phyloP scores from a whole-genome alignment of 768 basidiomycete genomes.

The Serendipita indica region DNA sequence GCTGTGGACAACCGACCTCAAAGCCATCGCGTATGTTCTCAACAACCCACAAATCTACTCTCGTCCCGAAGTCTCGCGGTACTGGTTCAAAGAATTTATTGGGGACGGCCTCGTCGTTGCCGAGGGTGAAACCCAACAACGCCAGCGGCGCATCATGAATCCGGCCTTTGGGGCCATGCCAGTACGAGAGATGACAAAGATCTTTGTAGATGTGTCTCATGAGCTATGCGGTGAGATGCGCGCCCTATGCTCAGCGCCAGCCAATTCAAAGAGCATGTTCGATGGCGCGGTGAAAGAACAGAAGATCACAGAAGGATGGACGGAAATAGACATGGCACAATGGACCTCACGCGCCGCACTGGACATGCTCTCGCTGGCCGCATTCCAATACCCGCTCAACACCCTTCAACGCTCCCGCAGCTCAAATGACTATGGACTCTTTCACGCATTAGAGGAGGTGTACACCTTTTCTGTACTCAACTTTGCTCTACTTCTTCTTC shows the following conservation, averaged over 20 bases:
- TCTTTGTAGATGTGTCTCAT: neutral
- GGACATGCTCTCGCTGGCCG: neutral
- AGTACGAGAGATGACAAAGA: neutral
- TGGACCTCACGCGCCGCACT: neutral
- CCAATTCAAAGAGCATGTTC: neutral
- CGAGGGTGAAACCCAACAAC: constrained; percentile 8
- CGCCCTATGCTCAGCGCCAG: neutral
- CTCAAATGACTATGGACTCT: neutral
- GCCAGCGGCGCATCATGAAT: constrained; percentile 10
- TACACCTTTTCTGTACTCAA: neutral
- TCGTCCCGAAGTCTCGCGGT: neutral
- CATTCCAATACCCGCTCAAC: neutral
- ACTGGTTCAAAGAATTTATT: neutral
- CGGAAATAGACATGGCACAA: neutral
- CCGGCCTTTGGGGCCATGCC: neutral
- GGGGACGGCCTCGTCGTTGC: constrained; percentile 9
- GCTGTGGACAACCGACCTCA: constrained; percentile 1
- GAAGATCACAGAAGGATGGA: neutral
- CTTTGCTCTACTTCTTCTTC: neutral
- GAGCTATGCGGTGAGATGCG: neutral
- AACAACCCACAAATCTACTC: neutral
- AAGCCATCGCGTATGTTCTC: neutral
- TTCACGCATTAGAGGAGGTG: neutral
- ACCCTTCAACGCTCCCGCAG: neutral
- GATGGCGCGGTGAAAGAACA: neutral